Base-by-base conservation (phyloP, 495 filamentous ascomycete species). In the Aspergillus cavernicola region DNA sequence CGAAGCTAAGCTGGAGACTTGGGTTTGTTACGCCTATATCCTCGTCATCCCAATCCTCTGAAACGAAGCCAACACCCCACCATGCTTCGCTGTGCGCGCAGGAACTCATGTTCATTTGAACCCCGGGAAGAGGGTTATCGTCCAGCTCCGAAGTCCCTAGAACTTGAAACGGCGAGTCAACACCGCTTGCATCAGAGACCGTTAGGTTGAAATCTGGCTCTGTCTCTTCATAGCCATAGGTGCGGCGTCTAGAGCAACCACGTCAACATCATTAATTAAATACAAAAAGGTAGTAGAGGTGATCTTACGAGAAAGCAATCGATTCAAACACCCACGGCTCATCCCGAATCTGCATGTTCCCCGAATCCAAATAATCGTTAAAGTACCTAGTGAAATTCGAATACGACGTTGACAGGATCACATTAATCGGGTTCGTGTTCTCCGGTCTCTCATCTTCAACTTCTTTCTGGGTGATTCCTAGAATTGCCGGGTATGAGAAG, bases 321-420 rank as follows among this genome's bases (percentile, higher is more conserved):
- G 36, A 41, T 16, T 51, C 36, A 41, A 51, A 51, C 8, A 28
- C 36, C 35, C 35, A 51, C 15, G 48, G 48, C 35, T 15, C 11
- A 33, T 51, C 48, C 13, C 16, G 1, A 1, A 19, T 22, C 23
- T 18, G 22, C 23, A 31, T 41, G 15, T 41, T 51, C 19, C 18
- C 8, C 4, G 15, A 26, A 13, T 31, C 35, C 13, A 23, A 16
- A 13, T 7, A 37, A n/a, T 16, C 15, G 13, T 9, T 37, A 22
- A 50, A 50, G 36, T 40, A 29, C n/a, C 5, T 13, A 5, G 48
- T 51, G 37, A 41, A 51, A 33, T 51, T 51, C 8, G 36, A 41
- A n/a, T 41, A 41, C 8, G 48, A 51, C 13, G 48, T 31, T 32
- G 37, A 31, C 3, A 51, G 24, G 6, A 41, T 20, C 9, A 51